phyloP scores from a whole-genome alignment of 495 filamentous ascomycete genomes.

The Penicillium macrosclerotiorum region DNA sequence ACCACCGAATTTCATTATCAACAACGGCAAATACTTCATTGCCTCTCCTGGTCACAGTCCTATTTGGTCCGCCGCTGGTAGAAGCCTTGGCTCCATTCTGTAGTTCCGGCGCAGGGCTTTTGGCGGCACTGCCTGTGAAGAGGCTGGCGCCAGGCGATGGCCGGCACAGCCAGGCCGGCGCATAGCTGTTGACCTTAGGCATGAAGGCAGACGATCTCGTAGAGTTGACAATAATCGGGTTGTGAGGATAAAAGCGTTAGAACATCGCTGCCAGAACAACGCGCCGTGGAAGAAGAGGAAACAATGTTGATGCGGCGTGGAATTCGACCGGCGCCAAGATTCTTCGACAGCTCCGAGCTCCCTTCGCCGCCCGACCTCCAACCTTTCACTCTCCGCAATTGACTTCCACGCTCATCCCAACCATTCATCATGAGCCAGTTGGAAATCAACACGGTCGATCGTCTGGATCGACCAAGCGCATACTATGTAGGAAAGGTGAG shows the following conservation, averaged over 20 bases:
- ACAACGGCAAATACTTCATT: conserved; percentile 81
- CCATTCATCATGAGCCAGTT: conserved; percentile 21
- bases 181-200: conserved; percentile 78
- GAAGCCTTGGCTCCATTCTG: conserved; percentile 36
- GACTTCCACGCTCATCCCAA: neutral
- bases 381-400: neutral
- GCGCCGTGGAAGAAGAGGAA: conserved; percentile 3
- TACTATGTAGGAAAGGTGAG: conserved; percentile 79
- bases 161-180: conserved; percentile 77
- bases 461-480: conserved; percentile 84
- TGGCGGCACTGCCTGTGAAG: conserved; percentile 50
- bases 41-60: conserved; percentile 69
- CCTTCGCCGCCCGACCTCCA: conserved; percentile 15
- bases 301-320: conserved; percentile 24
- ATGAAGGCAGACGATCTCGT: conserved; percentile 40
- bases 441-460: conserved; percentile 66
- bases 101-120: conserved; percentile 27
- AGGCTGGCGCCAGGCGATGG: conserved; percentile 71
- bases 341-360: conserved; percentile 26
- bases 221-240: neutral
- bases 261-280: conserved; percentile 5
- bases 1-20: conserved; percentile 85
- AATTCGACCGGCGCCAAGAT: conserved; percentile 27
- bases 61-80: conserved; percentile 53
- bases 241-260: neutral